These are phyloP conservation scores for Phytopythium montanum DNA, from an alignment of 352 stramenopile genomes.

Conservation along the genomic window DNA sequence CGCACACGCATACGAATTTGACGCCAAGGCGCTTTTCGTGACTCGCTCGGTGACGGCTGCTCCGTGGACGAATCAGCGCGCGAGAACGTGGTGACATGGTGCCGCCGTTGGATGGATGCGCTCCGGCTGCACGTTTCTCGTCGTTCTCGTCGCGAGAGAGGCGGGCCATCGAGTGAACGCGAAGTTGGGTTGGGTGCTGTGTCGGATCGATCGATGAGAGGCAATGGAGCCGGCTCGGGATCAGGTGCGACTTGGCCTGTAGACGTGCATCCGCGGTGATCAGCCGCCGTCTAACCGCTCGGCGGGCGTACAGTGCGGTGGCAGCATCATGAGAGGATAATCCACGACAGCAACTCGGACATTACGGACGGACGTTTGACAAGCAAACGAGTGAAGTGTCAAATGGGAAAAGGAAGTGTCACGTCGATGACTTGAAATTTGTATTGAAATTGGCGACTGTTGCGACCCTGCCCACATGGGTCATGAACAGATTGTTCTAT, in stretches of 20 bases:
- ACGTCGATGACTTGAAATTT: background rate
- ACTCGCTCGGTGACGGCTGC: background rate
- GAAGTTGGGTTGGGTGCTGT: background rate
- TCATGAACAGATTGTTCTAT: too few species aligned
- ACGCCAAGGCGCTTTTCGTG: too few species aligned
- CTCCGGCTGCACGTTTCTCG: conserved; percentile 3
- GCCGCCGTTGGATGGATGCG: conserved; percentile 11
- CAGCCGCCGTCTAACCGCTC: background rate
- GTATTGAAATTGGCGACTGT: background rate
- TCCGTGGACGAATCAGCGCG: conserved; percentile 6
- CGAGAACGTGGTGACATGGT: conserved; percentile 4
- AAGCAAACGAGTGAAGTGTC: background rate
- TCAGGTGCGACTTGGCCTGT: background rate
- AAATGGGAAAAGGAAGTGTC: background rate
- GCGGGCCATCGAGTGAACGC: background rate
- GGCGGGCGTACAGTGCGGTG: background rate
- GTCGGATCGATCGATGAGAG: too few species aligned
- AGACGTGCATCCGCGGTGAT: background rate
- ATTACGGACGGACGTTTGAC: background rate
- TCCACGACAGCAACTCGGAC: too few species aligned
- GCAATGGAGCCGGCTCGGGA: background rate
- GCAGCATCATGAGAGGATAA: too few species aligned
- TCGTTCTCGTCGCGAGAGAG: background rate
- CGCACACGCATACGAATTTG: conserved; percentile 2
- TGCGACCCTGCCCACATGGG: too few species aligned